Evolutionary conservation across 371 early-diverging fungal species (phyloP), one percentile per base, ranked within the genome.

Genomic region (Chytridium lagenaria): DNA sequence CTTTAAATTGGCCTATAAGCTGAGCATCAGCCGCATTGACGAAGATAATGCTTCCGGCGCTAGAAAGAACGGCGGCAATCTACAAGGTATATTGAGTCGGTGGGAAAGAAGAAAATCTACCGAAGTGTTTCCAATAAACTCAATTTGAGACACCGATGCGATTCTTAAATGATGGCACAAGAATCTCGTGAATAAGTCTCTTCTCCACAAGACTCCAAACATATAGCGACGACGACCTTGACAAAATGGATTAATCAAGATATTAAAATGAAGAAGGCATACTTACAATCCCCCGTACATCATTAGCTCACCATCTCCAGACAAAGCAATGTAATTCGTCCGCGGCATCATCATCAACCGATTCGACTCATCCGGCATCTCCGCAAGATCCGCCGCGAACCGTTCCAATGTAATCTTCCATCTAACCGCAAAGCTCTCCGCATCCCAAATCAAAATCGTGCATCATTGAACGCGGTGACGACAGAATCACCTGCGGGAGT

Each of bases 121-220:
- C 40, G 61, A 73, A 5, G 79, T 67, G 38, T 70, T 38, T 36
- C 83, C 83, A 33, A 86, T 44, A 69, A 86, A 86, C 37, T 67
- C 80, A n/a, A 83, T 50, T 49, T 86, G 84, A 0, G 70, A 49
- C 22, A 86, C n/a, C 78, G 22, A 64, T 23, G 2, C 61, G 57
- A 33, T 66, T 65, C 40, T 74, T 67, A 57, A 86, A 81, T 2
- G 73, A 39, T 3, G 83, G 82, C 39, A 86, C 72, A 5, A 77
- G 33, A 49, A 86, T 79, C 65, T 86, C 85, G 52, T 83, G 84
- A 52, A 86, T 7, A 34, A 83, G 71, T 37, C 78, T 50, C 59
- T 80, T 76, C 68, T 84, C 84, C 22, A 78, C 70, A 44, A 85
- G 51, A 64, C 78, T 83, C 84, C 84, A 86, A 0, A 86, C 81